phyloP scores from a whole-genome alignment of 1,284 basidiomycete genomes.

The Laetiporus sulphureus region DNA sequence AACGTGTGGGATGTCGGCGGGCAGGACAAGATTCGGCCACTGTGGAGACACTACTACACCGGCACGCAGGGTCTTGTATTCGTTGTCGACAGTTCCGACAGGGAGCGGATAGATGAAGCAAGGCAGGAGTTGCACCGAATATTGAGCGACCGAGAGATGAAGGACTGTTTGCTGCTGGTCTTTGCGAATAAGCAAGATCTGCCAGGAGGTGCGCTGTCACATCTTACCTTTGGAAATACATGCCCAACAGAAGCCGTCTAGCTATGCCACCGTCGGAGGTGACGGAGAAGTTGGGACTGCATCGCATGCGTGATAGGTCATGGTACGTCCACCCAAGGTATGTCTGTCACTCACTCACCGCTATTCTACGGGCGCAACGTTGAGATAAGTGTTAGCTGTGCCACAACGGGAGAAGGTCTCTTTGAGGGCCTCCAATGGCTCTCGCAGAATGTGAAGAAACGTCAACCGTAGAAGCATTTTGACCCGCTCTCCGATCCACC shows the following conservation, averaged over 20 bases:
- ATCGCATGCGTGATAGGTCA: constrained; percentile 93
- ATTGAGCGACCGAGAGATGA: constrained; percentile 97
- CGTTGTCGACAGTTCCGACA: constrained; percentile 86
- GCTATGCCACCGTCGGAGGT: constrained; percentile 99
- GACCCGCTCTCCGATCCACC: constrained; percentile 12
- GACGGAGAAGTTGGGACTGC: constrained; percentile 93
- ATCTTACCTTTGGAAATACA: neutral
- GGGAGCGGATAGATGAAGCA: constrained; percentile 95
- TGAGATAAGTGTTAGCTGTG: constrained; percentile 54
- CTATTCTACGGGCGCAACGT: neutral
- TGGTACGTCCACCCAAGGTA: constrained; percentile 99
- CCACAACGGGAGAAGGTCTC: constrained; percentile 92
- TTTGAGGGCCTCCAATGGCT: constrained; percentile 96
- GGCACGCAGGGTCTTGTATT: constrained; percentile 99
- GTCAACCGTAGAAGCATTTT: constrained; percentile 51
- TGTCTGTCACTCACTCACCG: too few relatives aligned
- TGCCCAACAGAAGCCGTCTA: constrained; percentile 30
- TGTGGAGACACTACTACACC: constrained; percentile 98
- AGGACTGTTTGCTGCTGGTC: constrained; percentile 92
- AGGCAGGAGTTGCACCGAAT: constrained; percentile 95
- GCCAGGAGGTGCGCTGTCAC: constrained; percentile 70
- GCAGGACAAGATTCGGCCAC: constrained; percentile 96
- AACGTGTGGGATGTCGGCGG: constrained; percentile 99
- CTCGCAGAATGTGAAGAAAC: constrained; percentile 93
- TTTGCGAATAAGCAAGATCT: constrained; percentile 99